A percentile compares a stretch with the other conserved stretches of the same genome.
Conservation (phyloP, 2,329 filamentous ascomycete species). For the Emericellopsis cladophorae region DNA sequence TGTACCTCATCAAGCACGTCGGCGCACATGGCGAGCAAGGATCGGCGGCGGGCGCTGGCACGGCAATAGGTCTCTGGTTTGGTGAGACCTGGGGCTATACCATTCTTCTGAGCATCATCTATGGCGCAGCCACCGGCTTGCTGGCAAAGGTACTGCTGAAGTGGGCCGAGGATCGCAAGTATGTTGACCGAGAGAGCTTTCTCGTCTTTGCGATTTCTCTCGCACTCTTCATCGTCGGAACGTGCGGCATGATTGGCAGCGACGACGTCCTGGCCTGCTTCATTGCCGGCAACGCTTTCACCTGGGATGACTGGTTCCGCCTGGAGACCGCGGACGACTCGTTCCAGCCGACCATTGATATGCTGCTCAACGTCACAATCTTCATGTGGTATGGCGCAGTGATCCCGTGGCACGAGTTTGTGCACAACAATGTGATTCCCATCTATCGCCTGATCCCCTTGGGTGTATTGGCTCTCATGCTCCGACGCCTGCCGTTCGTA, state of each 20-base stretch:
- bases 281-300: constrained; percentile 81
- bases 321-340: constrained; percentile 81
- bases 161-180: constrained; percentile 70
- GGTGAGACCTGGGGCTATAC: constrained; percentile 33
- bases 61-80: constrained; percentile 29
- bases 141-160: constrained; percentile 43
- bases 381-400: constrained; percentile 89
- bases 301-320: constrained; percentile 91
- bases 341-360: constrained; percentile 87
- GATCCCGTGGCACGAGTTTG: constrained; percentile 67
- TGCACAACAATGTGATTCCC: constrained; percentile 53
- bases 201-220: constrained; percentile 76
- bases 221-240: constrained; percentile 77
- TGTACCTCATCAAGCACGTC: constrained; percentile 30
- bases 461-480: constrained; percentile 61
- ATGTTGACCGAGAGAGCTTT: constrained; percentile 79
- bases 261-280: constrained; percentile 90
- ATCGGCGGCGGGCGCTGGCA: constrained; percentile 19
- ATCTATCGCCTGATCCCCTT: constrained; percentile 61
- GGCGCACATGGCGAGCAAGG: constrained; percentile 31
- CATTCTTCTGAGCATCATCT: constrained; percentile 26
- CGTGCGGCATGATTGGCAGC: constrained; percentile 74
- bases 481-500: constrained; percentile 68
- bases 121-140: constrained; percentile 23
- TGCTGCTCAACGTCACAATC: constrained; percentile 78